Percentiles rank a stretch among this genome's conserved stretches.
Conservation (phyloP, 805 yeast species). For the Barnettozyma botsteinii region DNA sequence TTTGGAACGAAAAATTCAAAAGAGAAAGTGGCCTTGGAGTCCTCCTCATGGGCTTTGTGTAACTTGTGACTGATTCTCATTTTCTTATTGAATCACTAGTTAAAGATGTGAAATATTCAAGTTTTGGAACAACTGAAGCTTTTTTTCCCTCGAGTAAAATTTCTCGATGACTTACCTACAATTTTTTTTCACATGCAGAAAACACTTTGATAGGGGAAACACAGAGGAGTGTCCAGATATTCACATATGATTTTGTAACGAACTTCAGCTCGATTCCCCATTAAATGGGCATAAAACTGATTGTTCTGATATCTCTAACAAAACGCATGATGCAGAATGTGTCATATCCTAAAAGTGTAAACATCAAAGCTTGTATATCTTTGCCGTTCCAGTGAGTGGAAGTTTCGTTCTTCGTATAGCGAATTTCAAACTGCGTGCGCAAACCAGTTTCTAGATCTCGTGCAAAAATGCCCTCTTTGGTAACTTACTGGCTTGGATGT, state of each 20-base stretch:
- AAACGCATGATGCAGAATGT: background rate
- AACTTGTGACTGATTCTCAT: slow-evolving; percentile 39
- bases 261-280: background rate
- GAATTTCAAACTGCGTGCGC: too few relatives aligned
- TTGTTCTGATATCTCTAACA: too few relatives aligned
- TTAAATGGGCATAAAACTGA: background rate
- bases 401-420: too few relatives aligned
- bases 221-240: too few relatives aligned
- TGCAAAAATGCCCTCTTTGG: too few relatives aligned
- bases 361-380: background rate
- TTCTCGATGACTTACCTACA: slow-evolving; percentile 6
- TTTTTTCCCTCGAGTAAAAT: background rate
- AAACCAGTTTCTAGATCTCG: too few relatives aligned
- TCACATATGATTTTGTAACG: slow-evolving; percentile 2
- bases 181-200: slow-evolving; percentile 12
- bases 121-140: background rate
- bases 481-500: too few relatives aligned
- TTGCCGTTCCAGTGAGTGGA: slow-evolving; percentile 7
- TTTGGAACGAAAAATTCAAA: slow-evolving; percentile 97
- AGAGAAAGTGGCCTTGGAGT: slow-evolving; percentile 66
- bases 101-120: background rate
- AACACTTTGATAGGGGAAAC: slow-evolving; percentile 10
- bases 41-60: slow-evolving; percentile 26
- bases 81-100: background rate
- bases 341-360: background rate